phyloP scores from a whole-genome alignment of 768 basidiomycete genomes.

The Cyclocybe aegerita region DNA sequence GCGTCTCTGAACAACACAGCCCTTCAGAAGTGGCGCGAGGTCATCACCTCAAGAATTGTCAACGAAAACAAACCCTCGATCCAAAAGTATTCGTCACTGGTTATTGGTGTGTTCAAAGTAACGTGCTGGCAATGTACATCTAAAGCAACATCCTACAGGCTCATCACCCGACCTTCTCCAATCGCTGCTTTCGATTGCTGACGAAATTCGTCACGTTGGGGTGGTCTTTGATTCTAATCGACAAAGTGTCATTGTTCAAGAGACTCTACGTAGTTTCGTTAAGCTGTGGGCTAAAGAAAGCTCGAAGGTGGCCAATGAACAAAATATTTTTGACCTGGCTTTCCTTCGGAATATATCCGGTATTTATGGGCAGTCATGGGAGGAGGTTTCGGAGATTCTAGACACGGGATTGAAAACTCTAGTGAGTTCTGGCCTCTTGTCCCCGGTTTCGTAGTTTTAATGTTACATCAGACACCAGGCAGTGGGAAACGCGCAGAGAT shows the following conservation, averaged over 20 bases:
- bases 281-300: conserved; percentile 29
- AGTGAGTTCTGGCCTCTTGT: conserved; percentile 10
- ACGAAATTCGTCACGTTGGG: conserved; percentile 56
- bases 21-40: conserved; percentile 53
- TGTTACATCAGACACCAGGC: conserved; percentile 10
- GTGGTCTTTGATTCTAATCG: conserved; percentile 36
- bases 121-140: too few species aligned
- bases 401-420: conserved; percentile 11
- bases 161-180: conserved; percentile 57
- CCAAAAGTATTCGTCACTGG: conserved; percentile 14
- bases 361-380: conserved; percentile 31
- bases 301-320: conserved; percentile 18
- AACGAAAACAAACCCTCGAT: conserved; percentile 21
- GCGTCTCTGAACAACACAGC: conserved; percentile 42
- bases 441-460: neutral
- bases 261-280: conserved; percentile 40
- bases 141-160: conserved; percentile 23
- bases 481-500: conserved; percentile 22
- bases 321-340: conserved; percentile 42
- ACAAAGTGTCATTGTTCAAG: conserved; percentile 34
- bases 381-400: conserved; percentile 15
- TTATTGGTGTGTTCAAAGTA: conserved; percentile 21
- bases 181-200: conserved; percentile 53
- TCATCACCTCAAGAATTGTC: conserved; percentile 35
- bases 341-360: conserved; percentile 46